Base-by-base conservation (phyloP, 768 basidiomycete genomes). In the Mycena filopes region DNA sequence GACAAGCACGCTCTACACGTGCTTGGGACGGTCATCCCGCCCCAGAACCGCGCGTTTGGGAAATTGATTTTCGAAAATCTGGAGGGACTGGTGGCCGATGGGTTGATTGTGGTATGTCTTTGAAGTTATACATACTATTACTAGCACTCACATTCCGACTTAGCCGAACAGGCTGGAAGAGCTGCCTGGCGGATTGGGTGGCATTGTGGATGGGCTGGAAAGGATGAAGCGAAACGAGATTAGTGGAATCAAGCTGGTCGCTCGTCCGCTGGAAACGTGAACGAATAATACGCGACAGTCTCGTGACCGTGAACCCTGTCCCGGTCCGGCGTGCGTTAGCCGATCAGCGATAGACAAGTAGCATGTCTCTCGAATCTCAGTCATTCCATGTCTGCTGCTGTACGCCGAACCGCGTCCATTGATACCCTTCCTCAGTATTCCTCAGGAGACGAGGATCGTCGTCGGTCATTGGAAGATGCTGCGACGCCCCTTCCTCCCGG, bases 121-220 rank as follows among this genome's bases (percentile, higher is more conserved):
- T 7, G 4, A 28, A 16, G 10, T 7, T 26, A 26, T 48, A 6
- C n/a, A 16, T 3, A 9, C 12, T 46, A 16, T 1, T 12, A 8
- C 21, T 25, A 4, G 21, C 23, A 25, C 10, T 25, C n/a, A 46
- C 9, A 21, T 21, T 38, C 28, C 4, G 5, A 9, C 20, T 43
- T 53, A 85, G 84, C 82, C 84, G 7, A 85, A 82, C 71, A 72
- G 73, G 29, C 75, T 82, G 16, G 81, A 84, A 59, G 70, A 80
- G 28, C 61, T 86, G n/a, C 72, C 78, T 0, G 74, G 75, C 18
- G 85, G 85, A 16, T 73, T 86, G 23, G 74, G 68, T 28, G 85
- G 81, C 6, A 81, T 86, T 51, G 72, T 73, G 36, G 71, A 73
- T 21, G 86, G 82, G 16, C 69, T 87, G 51, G 74, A 77, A 11